Conservation (phyloP, 768 basidiomycete species). For the Psilocybe tampanensis region DNA sequence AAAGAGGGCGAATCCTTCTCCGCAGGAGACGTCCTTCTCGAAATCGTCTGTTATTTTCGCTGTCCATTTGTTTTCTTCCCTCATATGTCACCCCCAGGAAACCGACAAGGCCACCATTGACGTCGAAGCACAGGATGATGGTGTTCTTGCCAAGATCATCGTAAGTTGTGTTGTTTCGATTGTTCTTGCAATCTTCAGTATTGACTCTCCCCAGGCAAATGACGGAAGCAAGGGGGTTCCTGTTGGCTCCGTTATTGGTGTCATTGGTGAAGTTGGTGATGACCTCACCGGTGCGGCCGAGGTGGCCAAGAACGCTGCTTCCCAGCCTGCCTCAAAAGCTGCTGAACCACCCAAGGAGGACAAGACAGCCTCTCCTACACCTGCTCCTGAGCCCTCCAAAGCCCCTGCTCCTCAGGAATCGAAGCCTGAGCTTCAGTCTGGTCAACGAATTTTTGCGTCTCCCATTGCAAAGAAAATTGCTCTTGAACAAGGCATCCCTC, state of each 20-base stretch:
- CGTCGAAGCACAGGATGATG: constrained; percentile 98
- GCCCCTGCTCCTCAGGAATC: constrained; percentile 37
- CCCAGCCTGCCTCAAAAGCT: constrained; percentile 40
- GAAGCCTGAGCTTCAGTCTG: constrained; percentile 59
- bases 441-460: constrained; percentile 90
- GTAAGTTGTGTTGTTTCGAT: constrained; percentile 46
- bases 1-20: constrained; percentile 91
- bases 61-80: constrained; percentile 6
- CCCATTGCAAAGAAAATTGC: constrained; percentile 98
- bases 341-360: constrained; percentile 28
- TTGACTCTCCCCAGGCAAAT: constrained; percentile 48
- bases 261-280: constrained; percentile 94
- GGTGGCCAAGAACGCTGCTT: constrained; percentile 52
- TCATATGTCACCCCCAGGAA: constrained; percentile 60
- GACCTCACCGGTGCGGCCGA: constrained; percentile 74
- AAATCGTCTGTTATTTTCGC: constrained; percentile 67
- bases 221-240: constrained; percentile 87
- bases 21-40: constrained; percentile 92
- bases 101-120: constrained; percentile 99
- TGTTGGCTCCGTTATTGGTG: constrained; percentile 89
- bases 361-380: constrained; percentile 21
- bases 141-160: constrained; percentile 94
- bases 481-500: constrained; percentile 88
- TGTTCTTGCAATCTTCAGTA: neutral
- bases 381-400: constrained; percentile 10